Base-by-base conservation (phyloP, 176 grass and related monocot species). In the Rhipidocladum racemiflorum region DNA sequence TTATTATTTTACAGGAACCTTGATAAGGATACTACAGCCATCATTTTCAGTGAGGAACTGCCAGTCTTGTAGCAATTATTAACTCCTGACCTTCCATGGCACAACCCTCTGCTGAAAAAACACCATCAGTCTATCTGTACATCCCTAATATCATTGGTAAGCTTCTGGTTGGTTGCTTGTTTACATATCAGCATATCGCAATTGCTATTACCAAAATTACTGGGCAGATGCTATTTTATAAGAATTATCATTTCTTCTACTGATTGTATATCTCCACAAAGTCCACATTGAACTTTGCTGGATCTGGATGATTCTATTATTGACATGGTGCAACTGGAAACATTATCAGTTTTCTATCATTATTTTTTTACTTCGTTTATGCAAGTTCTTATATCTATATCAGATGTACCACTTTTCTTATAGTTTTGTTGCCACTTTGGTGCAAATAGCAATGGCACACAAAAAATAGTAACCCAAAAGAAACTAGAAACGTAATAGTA, bases 101-200 rank as follows among this genome's bases (percentile, higher is more conserved):
- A 55, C 85, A 49, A n/a, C 51, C 86, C 14, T 44, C 87, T 4
- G 21, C 38, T 5, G 68, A 87, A n/a, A 81, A 72, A 44, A 75
- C 32, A 21, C 39, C 77, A 0, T 91, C 94, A n/a, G 86, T 97
- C 27, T 97, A 97, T 80, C 84, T 97, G 42, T 97, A 43, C 40
- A 43, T 43, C 40, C 40, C 40, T 43, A 43, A 43, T 43, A 43
- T 43, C 40, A 11, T 43, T 43, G 40, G 94, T 89, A 75, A 44
- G 5, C 15, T 7, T 76, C 70, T 43, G 8, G 40, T 40, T 60
- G 2, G 34, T 78, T 35, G 1, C 20, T 14, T 72, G 15, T 57
- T 50, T 59, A 48, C 16, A 4, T 74, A 21, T 69, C 21, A 20
- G 21, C 25, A 20, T 61, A 21, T 77, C 15, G 16, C 35, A 14